Evolutionary conservation across 306 rosid species (phyloP), one percentile per base, ranked within the genome.

Genomic region (Dalbergia oliveri): DNA sequence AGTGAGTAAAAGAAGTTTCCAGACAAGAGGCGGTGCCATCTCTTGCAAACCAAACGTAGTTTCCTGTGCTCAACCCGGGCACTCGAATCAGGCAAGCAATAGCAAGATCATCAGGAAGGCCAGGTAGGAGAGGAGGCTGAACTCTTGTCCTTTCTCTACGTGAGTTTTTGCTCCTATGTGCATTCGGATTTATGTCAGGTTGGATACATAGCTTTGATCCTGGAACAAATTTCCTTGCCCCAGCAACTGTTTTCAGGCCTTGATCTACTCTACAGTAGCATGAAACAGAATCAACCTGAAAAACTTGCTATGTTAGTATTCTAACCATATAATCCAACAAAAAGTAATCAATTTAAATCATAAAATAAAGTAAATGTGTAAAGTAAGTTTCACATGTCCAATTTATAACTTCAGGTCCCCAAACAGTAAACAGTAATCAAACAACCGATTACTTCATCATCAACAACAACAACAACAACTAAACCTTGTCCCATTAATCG

Each of bases 61-160:
- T 91, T 91, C 78, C 93, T 88, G 62, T 96, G 99, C 66, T 96
- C 97, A 78, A 91, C 90, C 4, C 97, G 93, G 99, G 98, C 11
- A 96, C 99, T 51, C 98, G 94, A 77, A 96, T 90, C 74, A 96
- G 88, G 81, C 99, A 96, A 77, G 99, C 98, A 66, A 96, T 91
- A 21, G 99, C 99, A 75, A 96, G 99, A 88, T 96, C 99, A 62
- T 96, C 99, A 5, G 99, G 99, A 78, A 96, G 97, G 76, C 99
- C 99, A 1, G 99, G 98, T 67, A 96, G 85, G 50, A 96, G 93
- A 61, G 99, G 98, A 75, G 98, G 94, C 84, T 96, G 99, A 84
- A 90, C 84, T 76, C 97, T 85, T 41, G 94, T 90, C 86, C 87
- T 93, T 79, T 96, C 99, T 84, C 92, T 80, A 7, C 99, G 92